Conservation (phyloP, 2,329 filamentous ascomycete genomes). For the Claviceps quebecensis region DNA sequence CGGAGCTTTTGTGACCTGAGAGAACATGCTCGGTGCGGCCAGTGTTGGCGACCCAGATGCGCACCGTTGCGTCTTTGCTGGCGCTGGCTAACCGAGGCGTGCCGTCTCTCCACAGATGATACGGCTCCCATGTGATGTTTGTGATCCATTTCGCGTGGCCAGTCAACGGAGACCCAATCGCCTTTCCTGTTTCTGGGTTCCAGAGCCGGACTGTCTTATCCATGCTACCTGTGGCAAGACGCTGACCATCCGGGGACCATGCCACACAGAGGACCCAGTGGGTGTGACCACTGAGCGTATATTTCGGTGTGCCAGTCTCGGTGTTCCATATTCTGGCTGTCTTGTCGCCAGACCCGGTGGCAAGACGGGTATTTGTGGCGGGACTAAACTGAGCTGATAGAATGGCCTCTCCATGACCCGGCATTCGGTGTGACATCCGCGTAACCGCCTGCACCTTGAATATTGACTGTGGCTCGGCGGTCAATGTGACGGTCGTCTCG, state of each 20-base stretch:
- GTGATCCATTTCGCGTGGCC: constrained; percentile 87
- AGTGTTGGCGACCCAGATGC: constrained; percentile 73
- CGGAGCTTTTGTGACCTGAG: constrained; percentile 75
- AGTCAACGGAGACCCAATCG: constrained; percentile 51
- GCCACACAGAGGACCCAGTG: constrained; percentile 81
- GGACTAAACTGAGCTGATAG: constrained; percentile 78
- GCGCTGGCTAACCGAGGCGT: constrained; percentile 70
- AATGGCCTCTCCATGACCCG: constrained; percentile 85
- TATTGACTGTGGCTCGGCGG: constrained; percentile 70
- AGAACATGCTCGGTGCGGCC: constrained; percentile 69
- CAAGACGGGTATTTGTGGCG: constrained; percentile 58
- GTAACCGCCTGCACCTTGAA: constrained; percentile 89
- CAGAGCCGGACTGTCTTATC: constrained; percentile 85
- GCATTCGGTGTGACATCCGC: constrained; percentile 74
- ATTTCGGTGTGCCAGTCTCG: constrained; percentile 77
- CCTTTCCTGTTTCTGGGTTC: constrained; percentile 69
- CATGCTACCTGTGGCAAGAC: constrained; percentile 82
- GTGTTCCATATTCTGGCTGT: constrained; percentile 92
- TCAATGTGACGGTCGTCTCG: constrained; percentile 40
- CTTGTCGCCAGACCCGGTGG: constrained; percentile 80
- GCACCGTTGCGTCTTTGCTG: constrained; percentile 77
- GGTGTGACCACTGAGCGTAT: constrained; percentile 75
- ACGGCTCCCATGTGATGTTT: constrained; percentile 83
- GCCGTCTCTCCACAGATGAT: constrained; percentile 64
- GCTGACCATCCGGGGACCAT: constrained; percentile 71